phyloP scores from a whole-genome alignment of 2,329 filamentous ascomycete species.

The Claviceps pazoutovae region DNA sequence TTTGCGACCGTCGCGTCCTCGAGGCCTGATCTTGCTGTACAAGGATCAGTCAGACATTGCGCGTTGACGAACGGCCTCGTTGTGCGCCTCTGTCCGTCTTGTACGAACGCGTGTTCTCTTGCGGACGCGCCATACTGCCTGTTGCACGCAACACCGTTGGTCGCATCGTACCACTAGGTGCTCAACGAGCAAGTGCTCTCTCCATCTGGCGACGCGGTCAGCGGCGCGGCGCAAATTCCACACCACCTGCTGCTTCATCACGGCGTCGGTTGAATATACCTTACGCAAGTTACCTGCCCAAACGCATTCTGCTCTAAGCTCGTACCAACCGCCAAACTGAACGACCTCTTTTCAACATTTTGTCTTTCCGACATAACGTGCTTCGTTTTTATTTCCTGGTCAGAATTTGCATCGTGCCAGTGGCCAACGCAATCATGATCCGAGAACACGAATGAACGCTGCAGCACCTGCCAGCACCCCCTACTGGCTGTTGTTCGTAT shows the following conservation, averaged over 20 bases:
- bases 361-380: background rate
- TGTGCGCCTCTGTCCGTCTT: background rate
- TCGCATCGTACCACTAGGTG: background rate
- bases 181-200: conserved; percentile 4
- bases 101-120: background rate
- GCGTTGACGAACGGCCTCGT: background rate
- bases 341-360: background rate
- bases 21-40: background rate
- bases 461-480: background rate
- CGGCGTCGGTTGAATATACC: background rate
- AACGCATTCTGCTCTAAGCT: conserved; percentile 8
- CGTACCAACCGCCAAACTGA: background rate
- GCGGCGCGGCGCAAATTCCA: background rate
- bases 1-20: background rate
- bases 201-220: background rate
- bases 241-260: background rate
- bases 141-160: background rate
- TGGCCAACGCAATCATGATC: conserved; percentile 5
- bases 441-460: background rate
- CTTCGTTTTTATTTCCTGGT: conserved; percentile 5
- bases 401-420: conserved; percentile 1
- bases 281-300: conserved; percentile 10
- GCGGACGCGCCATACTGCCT: background rate
- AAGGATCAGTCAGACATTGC: background rate
- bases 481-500: background rate